These are phyloP conservation scores for Termitomyces sp. DNA, from an alignment of 1,284 basidiomycete species.

Conservation along the genomic window DNA sequence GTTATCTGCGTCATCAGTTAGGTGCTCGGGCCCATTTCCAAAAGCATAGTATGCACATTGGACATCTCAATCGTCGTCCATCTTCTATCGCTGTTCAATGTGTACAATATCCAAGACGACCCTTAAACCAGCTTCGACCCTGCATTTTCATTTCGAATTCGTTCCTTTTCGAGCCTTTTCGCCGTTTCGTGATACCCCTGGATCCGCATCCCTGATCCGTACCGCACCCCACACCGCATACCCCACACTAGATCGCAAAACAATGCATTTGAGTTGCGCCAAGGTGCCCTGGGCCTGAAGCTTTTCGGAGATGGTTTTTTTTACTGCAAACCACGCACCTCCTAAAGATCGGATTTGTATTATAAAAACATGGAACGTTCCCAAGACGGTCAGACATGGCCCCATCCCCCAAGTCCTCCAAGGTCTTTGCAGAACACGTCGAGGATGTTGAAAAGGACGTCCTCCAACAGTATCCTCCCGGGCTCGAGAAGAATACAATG, in stretches of 20 bases:
- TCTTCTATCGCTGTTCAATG: neutral
- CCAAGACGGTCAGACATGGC: neutral
- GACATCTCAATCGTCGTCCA: no score
- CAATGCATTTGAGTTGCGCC: neutral
- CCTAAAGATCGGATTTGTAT: neutral
- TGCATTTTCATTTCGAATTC: neutral
- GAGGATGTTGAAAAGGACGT: slow-evolving; percentile 11
- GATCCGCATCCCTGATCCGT: neutral
- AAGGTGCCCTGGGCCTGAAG: neutral
- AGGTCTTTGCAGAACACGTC: slow-evolving; percentile 12
- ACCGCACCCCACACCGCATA: neutral
- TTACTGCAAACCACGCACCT: neutral
- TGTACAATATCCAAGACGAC: neutral
- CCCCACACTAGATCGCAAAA: neutral
- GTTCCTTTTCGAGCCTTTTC: neutral
- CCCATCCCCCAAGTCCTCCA: slow-evolving; percentile 9
- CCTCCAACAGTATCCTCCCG: slow-evolving; percentile 7
- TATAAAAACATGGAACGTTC: neutral
- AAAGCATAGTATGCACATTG: neutral
- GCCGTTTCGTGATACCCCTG: neutral
- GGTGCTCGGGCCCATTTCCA: neutral
- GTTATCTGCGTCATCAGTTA: neutral
- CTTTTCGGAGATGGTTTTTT: neutral
- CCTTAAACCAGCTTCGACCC: neutral
- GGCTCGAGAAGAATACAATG: slow-evolving; percentile 17